Base-by-base conservation (phyloP, 352 stramenopile genomes). In the Globisporangium recalcitrans region DNA sequence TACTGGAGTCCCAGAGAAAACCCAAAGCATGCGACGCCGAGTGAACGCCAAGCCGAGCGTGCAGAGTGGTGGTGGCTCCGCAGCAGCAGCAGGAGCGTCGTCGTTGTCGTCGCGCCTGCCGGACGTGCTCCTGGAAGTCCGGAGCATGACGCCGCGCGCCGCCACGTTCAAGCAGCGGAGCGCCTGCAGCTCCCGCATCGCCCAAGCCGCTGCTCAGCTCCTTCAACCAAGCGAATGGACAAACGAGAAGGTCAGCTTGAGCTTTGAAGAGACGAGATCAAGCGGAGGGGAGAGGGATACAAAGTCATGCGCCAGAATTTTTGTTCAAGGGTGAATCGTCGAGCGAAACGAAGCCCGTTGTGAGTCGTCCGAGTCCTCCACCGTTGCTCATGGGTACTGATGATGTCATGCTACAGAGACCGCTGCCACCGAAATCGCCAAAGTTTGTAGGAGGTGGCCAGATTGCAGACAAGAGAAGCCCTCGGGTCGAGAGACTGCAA, bases 251-350 rank as follows among this genome's bases (percentile, higher is more conserved):
- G 59, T 60, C 8, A 7, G 29, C 19, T 16, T n/a, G n/a, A n/a
- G n/a, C n/a, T n/a, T n/a, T n/a, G n/a, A n/a, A n/a, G n/a, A n/a
- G n/a, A n/a, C n/a, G n/a, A n/a, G n/a, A n/a, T n/a, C n/a, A n/a
- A n/a, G n/a, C n/a, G n/a, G n/a, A n/a, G n/a, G n/a, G n/a, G n/a
- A n/a, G n/a, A n/a, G n/a, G n/a, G n/a, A n/a, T 90, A 85, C 69
- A 90, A 90, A 58, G 65, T 85, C 14, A 80, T 90, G 73, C 70
- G 80, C 24, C 72, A 85, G 66, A 83, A 77, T 38, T 90, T 90
- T 52, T 90, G 27, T 84, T 87, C 48, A 52, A 65, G 32, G 52
- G 40, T 22, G 48, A 54, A 9, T 13, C 48, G 48, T 16, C 38
- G 26, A 46, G 38, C 14, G 38, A 46, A 6, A 22, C 13, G 21